Evolutionary conservation across 768 basidiomycete genomes (phyloP).

Genomic region (Postia placenta): DNA sequence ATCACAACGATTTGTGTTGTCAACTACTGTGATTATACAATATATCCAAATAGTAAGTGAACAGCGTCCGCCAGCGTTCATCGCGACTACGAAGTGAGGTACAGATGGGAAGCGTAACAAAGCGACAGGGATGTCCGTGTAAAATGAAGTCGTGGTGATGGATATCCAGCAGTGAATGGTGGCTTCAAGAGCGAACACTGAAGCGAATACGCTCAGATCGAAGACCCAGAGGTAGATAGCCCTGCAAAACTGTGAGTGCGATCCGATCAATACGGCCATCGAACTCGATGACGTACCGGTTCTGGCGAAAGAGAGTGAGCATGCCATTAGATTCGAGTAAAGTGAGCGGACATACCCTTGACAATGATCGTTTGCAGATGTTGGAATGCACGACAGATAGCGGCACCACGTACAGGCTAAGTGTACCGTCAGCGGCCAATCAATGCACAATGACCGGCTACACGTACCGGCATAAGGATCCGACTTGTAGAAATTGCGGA

Average conservation of each 20-base stretch:
- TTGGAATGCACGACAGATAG: conserved; percentile 87
- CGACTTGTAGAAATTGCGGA: conserved; percentile 84
- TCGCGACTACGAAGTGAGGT: neutral
- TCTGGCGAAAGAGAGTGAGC: conserved; percentile 1
- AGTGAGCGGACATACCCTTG: conserved; percentile 32
- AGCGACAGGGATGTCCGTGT: neutral
- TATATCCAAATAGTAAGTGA: neutral
- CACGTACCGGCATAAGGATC: conserved; percentile 76
- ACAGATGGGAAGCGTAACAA: neutral
- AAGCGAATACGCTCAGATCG: neutral
- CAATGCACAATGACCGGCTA: neutral
- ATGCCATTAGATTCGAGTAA: neutral
- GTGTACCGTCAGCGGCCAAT: neutral
- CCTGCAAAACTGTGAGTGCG: neutral
- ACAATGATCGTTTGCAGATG: conserved; percentile 62
- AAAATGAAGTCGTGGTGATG: neutral
- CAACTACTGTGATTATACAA: neutral
- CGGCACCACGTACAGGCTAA: conserved; percentile 83
- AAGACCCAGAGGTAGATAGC: conserved; percentile 7
- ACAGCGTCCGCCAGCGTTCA: neutral
- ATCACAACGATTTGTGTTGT: neutral
- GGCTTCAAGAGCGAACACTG: neutral
- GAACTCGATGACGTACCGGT: conserved; percentile 6
- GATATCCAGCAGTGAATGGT: neutral
- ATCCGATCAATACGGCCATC: neutral